Conservation (phyloP, 257 asterid species). For the Leptodermis oblonga region DNA sequence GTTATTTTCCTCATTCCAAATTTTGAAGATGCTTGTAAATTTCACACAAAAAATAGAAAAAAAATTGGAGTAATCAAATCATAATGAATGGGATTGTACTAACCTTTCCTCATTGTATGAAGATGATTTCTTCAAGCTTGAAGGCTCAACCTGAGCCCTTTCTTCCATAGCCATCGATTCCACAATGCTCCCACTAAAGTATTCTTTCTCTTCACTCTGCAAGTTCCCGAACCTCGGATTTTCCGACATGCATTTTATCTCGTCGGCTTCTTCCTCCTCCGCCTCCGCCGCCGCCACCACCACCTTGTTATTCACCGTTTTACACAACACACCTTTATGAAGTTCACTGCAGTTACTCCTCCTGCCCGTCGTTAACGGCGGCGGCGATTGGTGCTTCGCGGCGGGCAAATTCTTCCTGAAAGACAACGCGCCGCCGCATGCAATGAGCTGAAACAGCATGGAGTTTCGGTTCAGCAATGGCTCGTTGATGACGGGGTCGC, state of each 20-base stretch:
- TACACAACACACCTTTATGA: conserved; percentile 47
- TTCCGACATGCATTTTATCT: conserved; percentile 70
- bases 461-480: conserved; percentile 60
- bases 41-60: too few relatives aligned
- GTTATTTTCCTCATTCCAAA: too few relatives aligned
- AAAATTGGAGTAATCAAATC: too few relatives aligned
- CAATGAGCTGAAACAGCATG: conserved; percentile 61
- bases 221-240: conserved; percentile 78
- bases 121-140: conserved; percentile 62
- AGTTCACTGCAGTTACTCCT: conserved; percentile 50
- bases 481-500: conserved; percentile 40
- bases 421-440: conserved; percentile 73
- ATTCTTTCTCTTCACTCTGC: conserved; percentile 68
- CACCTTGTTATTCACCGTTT: conserved; percentile 20
- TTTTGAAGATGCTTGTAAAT: too few relatives aligned
- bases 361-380: conserved; percentile 26
- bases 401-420: conserved; percentile 31
- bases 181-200: conserved; percentile 88
- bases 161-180: conserved; percentile 46
- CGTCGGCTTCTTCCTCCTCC: conserved; percentile 41
- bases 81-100: conserved; percentile 13
- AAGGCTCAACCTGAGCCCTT: conserved; percentile 26
- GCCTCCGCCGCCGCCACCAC: conserved; percentile 13
- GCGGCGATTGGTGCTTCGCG: conserved; percentile 15
- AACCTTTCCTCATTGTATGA: conserved; percentile 84